phyloP scores from a whole-genome alignment of 179 eudicot species.

The Sideroxylon spinosum region DNA sequence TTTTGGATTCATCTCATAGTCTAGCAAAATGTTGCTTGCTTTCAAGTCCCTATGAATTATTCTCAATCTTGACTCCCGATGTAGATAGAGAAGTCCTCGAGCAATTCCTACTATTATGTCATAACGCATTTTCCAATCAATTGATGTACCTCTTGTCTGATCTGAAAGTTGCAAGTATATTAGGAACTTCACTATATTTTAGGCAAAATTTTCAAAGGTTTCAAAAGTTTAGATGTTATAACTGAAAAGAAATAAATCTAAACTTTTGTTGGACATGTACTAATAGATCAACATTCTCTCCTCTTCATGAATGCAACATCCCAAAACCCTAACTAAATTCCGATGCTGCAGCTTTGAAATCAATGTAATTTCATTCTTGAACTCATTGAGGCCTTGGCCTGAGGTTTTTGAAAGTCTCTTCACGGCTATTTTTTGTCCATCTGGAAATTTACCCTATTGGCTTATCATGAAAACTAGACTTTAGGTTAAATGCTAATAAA shows the following conservation, averaged over 20 bases:
- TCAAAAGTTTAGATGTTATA: neutral
- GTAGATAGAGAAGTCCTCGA: conserved; percentile 32
- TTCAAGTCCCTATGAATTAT: conserved; percentile 31
- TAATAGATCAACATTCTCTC: conserved; percentile 9
- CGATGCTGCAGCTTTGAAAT: neutral
- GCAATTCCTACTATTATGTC: conserved; percentile 27
- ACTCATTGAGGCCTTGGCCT: conserved; percentile 11
- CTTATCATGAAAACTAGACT: neutral
- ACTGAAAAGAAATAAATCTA: conserved; percentile 11
- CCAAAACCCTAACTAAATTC: conserved; percentile 7
- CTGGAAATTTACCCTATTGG: conserved; percentile 4
- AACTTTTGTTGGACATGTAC: conserved; percentile 8
- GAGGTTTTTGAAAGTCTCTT: conserved; percentile 13
- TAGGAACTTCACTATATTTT: neutral
- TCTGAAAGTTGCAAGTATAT: neutral
- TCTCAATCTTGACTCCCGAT: conserved; percentile 27
- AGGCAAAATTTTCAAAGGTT: neutral
- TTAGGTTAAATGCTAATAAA: neutral
- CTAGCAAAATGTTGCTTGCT: conserved; percentile 26
- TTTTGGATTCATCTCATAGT: conserved; percentile 24
- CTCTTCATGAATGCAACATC: conserved; percentile 4
- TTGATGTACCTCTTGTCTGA: conserved; percentile 14
- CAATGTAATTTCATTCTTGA: conserved; percentile 5
- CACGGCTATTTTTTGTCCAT: conserved; percentile 19
- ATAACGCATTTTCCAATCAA: conserved; percentile 23